Percentiles rank a stretch among this genome's conserved stretches.
Conservation (phyloP, 164 flowering plant species). For the Aristolochia contorta region DNA sequence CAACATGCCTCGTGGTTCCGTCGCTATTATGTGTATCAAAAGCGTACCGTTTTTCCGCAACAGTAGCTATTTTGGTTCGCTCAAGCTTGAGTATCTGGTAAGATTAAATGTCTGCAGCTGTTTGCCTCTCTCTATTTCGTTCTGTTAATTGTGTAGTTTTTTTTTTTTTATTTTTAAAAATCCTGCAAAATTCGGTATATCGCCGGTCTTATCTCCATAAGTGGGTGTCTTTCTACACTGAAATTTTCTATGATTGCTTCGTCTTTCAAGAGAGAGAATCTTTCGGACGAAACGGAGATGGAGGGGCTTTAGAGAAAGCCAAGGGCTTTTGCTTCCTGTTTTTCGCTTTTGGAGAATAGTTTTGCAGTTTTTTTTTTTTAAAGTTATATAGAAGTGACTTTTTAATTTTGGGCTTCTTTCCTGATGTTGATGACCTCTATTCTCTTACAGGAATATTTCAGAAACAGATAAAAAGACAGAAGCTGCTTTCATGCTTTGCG, state of each 20-base stretch:
- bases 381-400: neutral
- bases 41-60: no score
- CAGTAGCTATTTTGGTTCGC: no score
- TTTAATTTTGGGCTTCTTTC: no score
- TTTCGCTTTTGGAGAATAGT: neutral
- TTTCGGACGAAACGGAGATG: neutral
- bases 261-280: neutral
- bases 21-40: no score
- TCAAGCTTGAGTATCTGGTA: no score
- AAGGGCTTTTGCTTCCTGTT: neutral
- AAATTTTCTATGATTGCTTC: neutral
- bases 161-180: no score
- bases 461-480: neutral
- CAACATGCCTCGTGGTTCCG: no score
- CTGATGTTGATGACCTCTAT: neutral
- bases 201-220: no score
- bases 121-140: no score
- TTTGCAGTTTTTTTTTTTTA: neutral
- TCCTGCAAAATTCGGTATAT: no score
- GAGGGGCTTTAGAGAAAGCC: neutral
- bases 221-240: neutral
- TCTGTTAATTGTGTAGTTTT: no score
- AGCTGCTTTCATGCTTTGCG: conserved; percentile 3
- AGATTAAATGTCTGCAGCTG: no score
- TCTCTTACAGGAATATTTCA: conserved; percentile 1